These are phyloP conservation scores for Populus deltoides DNA, from an alignment of 345 rosid species.

Conservation along the genomic window DNA sequence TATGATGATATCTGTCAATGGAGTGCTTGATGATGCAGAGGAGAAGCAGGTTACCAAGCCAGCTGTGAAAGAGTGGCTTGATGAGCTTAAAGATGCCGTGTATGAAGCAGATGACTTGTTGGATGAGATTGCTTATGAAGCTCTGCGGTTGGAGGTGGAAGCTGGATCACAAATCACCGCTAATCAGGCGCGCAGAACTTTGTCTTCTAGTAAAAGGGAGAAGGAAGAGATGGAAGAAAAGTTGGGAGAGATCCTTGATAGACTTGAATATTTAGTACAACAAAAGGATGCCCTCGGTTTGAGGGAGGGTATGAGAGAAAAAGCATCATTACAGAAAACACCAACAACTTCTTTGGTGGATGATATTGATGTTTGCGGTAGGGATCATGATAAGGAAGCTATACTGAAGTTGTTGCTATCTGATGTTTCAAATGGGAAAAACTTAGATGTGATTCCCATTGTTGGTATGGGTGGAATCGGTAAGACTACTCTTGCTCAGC, in stretches of 20 bases:
- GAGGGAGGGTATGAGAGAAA: conserved; percentile 3
- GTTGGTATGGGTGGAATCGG: conserved; percentile 19
- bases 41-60: conserved; percentile 10
- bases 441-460: conserved; percentile 14
- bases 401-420: conserved; percentile 3
- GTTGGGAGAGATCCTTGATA: conserved; percentile 2
- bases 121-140: conserved; percentile 13
- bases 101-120: conserved; percentile 9
- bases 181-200: not conserved
- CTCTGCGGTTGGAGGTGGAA: not conserved
- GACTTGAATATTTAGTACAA: conserved; percentile 1
- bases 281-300: conserved; percentile 19
- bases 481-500: conserved; percentile 5
- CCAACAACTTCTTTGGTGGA: conserved; percentile 19
- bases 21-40: conserved; percentile 2
- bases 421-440: not conserved
- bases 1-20: not conserved
- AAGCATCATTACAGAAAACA: not conserved
- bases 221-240: not conserved
- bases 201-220: not conserved
- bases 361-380: conserved; percentile 21
- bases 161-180: not conserved
- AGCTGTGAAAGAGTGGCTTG: conserved; percentile 2
- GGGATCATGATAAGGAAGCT: conserved; percentile 10
- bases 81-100: conserved; percentile 7